Conservation (phyloP, 2,329 filamentous ascomycete genomes). For the Alternaria arbusti region DNA sequence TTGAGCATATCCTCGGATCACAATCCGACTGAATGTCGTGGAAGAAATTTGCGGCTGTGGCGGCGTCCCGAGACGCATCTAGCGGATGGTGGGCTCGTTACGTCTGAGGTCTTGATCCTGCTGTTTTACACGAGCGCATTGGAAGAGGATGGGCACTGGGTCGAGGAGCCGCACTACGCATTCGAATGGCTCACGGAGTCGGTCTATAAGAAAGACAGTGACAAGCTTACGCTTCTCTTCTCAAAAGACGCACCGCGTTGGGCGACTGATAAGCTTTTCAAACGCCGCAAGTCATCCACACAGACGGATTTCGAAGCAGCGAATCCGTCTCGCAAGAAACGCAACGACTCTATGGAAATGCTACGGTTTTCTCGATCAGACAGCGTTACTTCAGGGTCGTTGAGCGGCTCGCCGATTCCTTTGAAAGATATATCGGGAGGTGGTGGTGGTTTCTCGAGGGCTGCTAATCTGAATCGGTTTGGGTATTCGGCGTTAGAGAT, state of each 20-base stretch:
- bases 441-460: background rate
- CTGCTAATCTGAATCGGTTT: slow-evolving; percentile 32
- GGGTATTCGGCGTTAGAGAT: slow-evolving; percentile 38
- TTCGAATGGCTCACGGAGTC: slow-evolving; percentile 40
- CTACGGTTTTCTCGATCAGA: slow-evolving; percentile 10
- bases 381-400: slow-evolving; percentile 21
- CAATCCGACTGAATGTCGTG: slow-evolving; percentile 38
- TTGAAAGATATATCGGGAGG: slow-evolving; percentile 13
- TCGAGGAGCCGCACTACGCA: slow-evolving; percentile 42
- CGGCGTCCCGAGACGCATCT: slow-evolving; percentile 26
- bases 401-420: slow-evolving; percentile 18
- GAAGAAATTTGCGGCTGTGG: slow-evolving; percentile 40
- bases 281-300: slow-evolving; percentile 27
- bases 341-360: slow-evolving; percentile 17
- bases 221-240: slow-evolving; percentile 34
- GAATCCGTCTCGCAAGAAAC: slow-evolving; percentile 8
- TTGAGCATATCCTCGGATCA: slow-evolving; percentile 33
- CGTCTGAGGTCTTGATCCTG: slow-evolving; percentile 29
- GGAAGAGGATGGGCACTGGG: slow-evolving; percentile 41
- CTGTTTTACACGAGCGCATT: slow-evolving; percentile 41
- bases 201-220: slow-evolving; percentile 27
- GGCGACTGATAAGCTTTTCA: slow-evolving; percentile 33
- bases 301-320: background rate
- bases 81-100: slow-evolving; percentile 16
- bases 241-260: slow-evolving; percentile 38